Percentiles rank a stretch among this genome's conserved stretches.
These are phyloP conservation scores for Microbotryum lychnidis-dioicae DNA, from an alignment of 1,284 basidiomycete species.

Conservation along the genomic window DNA sequence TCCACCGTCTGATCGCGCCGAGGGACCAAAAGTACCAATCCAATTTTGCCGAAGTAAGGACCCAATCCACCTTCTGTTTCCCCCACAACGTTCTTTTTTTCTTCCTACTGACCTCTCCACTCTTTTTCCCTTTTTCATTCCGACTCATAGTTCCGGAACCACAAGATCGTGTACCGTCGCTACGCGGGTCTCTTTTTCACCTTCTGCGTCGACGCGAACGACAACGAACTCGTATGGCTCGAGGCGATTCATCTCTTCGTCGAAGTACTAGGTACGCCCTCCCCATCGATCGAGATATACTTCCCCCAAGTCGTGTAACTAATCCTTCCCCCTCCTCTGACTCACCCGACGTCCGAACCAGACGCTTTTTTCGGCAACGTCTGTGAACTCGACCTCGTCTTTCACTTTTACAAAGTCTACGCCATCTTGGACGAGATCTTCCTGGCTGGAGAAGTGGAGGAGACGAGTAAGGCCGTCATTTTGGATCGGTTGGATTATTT, in stretches of 20 bases:
- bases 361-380: conserved; percentile 98
- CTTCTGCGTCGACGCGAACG: conserved; percentile 92
- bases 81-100: too few relatives aligned
- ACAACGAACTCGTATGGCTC: conserved; percentile 93
- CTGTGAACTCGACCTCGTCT: conserved; percentile 91
- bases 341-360: conserved; percentile 36
- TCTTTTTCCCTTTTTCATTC: too few relatives aligned
- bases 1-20: conserved; percentile 90
- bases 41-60: conserved; percentile 91
- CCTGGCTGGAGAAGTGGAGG: conserved; percentile 96
- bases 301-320: not conserved
- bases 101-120: too few relatives aligned
- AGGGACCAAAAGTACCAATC: conserved; percentile 98
- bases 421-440: conserved; percentile 97
- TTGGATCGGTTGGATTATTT: conserved; percentile 78
- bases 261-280: conserved; percentile 75
- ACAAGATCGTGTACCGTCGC: conserved; percentile 88
- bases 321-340: not conserved
- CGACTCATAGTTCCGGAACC: conserved; percentile 69
- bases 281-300: not conserved
- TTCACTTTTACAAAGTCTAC: conserved; percentile 99
- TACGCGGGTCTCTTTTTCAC: conserved; percentile 99
- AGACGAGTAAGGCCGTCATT: conserved; percentile 93
- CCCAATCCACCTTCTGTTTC: too few relatives aligned
- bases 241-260: conserved; percentile 98